phyloP scores from a whole-genome alignment of 1,284 basidiomycete genomes.

The Austroboletus rostrupii region DNA sequence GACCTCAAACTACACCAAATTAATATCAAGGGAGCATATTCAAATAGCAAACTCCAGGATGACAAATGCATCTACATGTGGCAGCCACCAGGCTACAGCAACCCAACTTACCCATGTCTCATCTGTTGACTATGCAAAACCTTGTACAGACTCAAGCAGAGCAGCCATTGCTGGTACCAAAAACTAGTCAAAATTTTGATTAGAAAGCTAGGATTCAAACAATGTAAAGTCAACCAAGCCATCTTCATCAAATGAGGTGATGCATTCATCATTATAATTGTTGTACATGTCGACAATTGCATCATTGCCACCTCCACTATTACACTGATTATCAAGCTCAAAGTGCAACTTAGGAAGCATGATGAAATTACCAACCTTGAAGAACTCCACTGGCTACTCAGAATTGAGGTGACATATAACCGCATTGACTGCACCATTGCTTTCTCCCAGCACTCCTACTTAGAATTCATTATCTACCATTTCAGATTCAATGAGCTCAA shows the following conservation, averaged over 20 bases:
- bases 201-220: too few relatives aligned
- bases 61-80: neutral
- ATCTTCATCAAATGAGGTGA: neutral
- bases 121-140: too few relatives aligned
- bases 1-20: neutral
- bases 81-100: neutral
- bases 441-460: too few relatives aligned
- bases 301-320: neutral
- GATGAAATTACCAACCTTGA: neutral
- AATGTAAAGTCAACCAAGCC: too few relatives aligned
- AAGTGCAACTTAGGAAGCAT: too few relatives aligned
- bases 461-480: too few relatives aligned
- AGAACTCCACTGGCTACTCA: slow-evolving; percentile 19
- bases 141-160: neutral
- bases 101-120: neutral
- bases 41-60: neutral
- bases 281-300: neutral
- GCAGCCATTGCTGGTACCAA: neutral
- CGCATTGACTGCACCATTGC: too few relatives aligned
- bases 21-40: neutral
- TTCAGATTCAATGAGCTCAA: too few relatives aligned
- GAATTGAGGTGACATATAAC: slow-evolving; percentile 14
- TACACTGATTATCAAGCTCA: too few relatives aligned
- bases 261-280: neutral
- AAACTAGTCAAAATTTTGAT: too few relatives aligned